A percentile compares a stretch with the other conserved stretches of the same genome.
Evolutionary conservation across 2,329 filamentous ascomycete genomes (phyloP).

Genomic region (Epichloe aotearoae): DNA sequence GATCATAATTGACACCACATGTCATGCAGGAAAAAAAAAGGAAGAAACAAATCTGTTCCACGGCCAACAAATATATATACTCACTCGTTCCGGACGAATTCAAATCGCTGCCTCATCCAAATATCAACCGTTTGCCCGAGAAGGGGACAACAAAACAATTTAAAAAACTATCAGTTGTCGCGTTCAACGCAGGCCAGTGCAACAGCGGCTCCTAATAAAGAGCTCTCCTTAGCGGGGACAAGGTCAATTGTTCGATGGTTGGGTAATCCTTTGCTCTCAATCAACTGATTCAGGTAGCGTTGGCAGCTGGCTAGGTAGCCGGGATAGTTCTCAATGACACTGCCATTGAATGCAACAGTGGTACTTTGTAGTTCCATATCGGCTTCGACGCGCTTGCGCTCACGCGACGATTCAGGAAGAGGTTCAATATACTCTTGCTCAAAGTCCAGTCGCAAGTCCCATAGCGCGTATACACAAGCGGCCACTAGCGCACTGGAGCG

Average conservation of each 20-base stretch:
- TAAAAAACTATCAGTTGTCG: background rate
- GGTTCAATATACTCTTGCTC: constrained; percentile 23
- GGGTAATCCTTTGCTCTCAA: constrained; percentile 22
- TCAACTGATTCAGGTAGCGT: constrained; percentile 46
- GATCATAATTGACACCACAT: background rate
- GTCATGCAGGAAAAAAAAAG: background rate
- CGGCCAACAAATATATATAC: background rate
- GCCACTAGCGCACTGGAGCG: constrained; percentile 48
- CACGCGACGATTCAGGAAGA: constrained; percentile 17
- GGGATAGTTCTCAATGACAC: constrained; percentile 68
- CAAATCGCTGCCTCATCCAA: background rate
- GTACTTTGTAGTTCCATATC: constrained; percentile 36
- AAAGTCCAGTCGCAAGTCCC: constrained; percentile 39
- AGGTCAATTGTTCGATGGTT: constrained; percentile 40
- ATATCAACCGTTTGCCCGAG: background rate
- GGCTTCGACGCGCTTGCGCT: constrained; percentile 33
- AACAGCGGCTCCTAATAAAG: constrained; percentile 62
- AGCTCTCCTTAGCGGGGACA: constrained; percentile 59
- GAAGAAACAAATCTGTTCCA: background rate
- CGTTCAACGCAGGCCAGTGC: constrained; percentile 38
- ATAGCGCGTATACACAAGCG: constrained; percentile 44
- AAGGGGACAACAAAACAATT: background rate
- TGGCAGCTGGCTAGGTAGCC: constrained; percentile 51
- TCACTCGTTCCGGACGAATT: background rate
- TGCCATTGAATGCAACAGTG: constrained; percentile 65